phyloP scores from a whole-genome alignment of 2,329 filamentous ascomycete genomes.

The Alternaria arborescens region DNA sequence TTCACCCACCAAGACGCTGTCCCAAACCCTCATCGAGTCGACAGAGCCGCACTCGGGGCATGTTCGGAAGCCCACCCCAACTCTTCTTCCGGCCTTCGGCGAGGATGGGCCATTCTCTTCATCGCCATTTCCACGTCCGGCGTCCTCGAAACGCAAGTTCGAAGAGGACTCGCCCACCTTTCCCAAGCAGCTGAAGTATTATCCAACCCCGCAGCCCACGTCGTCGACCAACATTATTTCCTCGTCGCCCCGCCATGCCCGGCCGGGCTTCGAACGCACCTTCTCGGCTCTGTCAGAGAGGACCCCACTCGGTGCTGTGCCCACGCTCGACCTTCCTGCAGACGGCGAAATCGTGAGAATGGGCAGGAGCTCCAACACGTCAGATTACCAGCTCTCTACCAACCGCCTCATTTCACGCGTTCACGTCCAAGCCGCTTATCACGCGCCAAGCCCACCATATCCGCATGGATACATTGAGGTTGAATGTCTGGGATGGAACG shows the following conservation, averaged over 20 bases:
- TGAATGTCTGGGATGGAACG: slow-evolving; percentile 94
- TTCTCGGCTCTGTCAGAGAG: slow-evolving; percentile 74
- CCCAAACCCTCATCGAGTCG: slow-evolving; percentile 40
- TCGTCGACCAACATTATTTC: slow-evolving; percentile 93
- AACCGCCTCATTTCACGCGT: slow-evolving; percentile 93
- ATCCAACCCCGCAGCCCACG: slow-evolving; percentile 92
- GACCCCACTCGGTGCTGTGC: slow-evolving; percentile 81
- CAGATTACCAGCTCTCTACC: slow-evolving; percentile 91
- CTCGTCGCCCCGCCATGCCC: slow-evolving; percentile 66
- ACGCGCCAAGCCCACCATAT: slow-evolving; percentile 71
- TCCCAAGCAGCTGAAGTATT: slow-evolving; percentile 68
- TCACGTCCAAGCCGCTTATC: slow-evolving; percentile 87
- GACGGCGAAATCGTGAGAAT: slow-evolving; percentile 85
- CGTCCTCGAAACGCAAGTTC: slow-evolving; percentile 72
- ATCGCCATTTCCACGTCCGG: slow-evolving; percentile 72
- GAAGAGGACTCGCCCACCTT: slow-evolving; percentile 58
- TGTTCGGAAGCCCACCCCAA: slow-evolving; percentile 65
- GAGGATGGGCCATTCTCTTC: slow-evolving; percentile 74
- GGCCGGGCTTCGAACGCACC: slow-evolving; percentile 66
- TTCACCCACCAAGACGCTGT: slow-evolving; percentile 36
- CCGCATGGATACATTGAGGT: slow-evolving; percentile 84
- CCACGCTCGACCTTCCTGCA: slow-evolving; percentile 80
- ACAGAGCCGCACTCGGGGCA: slow-evolving; percentile 37
- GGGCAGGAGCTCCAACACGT: slow-evolving; percentile 93
- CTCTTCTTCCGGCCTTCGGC: slow-evolving; percentile 75